Percentiles rank a stretch among this genome's conserved stretches.
phyloP scores from a whole-genome alignment of 2,329 filamentous ascomycete species.

The Sporothrix pallida region DNA sequence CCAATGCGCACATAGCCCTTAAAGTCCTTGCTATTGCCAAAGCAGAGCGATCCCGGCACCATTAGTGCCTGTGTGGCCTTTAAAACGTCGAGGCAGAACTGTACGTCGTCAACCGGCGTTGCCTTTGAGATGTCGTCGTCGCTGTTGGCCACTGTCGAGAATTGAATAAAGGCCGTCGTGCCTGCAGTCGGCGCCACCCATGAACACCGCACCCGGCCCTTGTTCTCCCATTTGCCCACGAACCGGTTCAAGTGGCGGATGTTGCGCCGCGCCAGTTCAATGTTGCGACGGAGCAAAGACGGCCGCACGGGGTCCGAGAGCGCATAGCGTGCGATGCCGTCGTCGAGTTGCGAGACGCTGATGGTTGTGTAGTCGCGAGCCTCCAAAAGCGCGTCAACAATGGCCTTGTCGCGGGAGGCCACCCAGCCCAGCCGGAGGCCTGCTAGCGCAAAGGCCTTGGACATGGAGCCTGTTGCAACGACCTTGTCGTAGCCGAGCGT shows the following conservation, averaged over 20 bases:
- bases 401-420: slow-evolving; percentile 65
- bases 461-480: slow-evolving; percentile 79
- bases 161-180: slow-evolving; percentile 78
- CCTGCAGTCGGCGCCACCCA: slow-evolving; percentile 80
- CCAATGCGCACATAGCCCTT: slow-evolving; percentile 78
- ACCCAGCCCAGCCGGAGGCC: slow-evolving; percentile 86
- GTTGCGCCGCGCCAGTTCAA: slow-evolving; percentile 71
- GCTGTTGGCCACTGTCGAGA: slow-evolving; percentile 59
- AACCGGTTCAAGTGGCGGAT: slow-evolving; percentile 69
- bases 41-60: slow-evolving; percentile 74
- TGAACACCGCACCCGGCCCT: slow-evolving; percentile 51
- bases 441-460: slow-evolving; percentile 82
- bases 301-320: slow-evolving; percentile 57
- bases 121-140: background rate
- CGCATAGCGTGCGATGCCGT: slow-evolving; percentile 77
- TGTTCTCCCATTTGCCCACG: slow-evolving; percentile 65
- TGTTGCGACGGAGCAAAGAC: slow-evolving; percentile 57
- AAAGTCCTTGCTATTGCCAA: slow-evolving; percentile 70
- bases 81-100: slow-evolving; percentile 71
- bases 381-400: slow-evolving; percentile 68
- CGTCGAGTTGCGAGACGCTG: slow-evolving; percentile 81
- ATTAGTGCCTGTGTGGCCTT: slow-evolving; percentile 75
- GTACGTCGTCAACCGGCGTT: slow-evolving; percentile 71
- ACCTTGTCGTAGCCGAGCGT: slow-evolving; percentile 73
- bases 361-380: slow-evolving; percentile 86